These are phyloP conservation scores for Polytrichum formosum DNA, from an alignment of 225 moss, liverwort and hornwort genomes.

Conservation along the genomic window DNA sequence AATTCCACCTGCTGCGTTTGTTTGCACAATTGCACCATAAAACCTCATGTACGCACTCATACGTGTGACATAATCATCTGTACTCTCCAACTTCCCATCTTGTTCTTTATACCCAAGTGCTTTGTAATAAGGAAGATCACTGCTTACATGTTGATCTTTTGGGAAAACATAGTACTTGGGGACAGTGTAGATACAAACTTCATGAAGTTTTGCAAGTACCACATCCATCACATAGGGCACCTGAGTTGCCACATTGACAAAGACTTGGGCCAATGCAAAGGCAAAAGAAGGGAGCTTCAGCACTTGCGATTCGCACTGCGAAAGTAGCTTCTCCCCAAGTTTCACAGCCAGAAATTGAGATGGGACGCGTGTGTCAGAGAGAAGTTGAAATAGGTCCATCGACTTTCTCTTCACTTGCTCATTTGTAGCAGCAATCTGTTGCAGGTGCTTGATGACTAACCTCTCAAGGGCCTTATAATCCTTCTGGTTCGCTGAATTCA, in stretches of 20 bases:
- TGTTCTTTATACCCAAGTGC: conserved; percentile 76
- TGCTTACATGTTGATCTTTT: conserved; percentile 65
- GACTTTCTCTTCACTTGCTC: conserved; percentile 95
- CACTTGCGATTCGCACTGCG: conserved; percentile 83
- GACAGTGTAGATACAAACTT: conserved; percentile 88
- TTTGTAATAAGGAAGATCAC: conserved; percentile 75
- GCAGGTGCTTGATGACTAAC: conserved; percentile 73
- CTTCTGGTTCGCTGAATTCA: conserved; percentile 71
- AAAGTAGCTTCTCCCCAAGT: conserved; percentile 71
- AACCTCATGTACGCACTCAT: conserved; percentile 91
- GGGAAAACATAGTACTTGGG: conserved; percentile 84
- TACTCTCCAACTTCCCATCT: conserved; percentile 80
- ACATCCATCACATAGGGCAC: conserved; percentile 82
- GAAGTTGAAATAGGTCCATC: conserved; percentile 65
- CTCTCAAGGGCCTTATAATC: conserved; percentile 77
- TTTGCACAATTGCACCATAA: conserved; percentile 87
- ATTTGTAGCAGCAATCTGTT: conserved; percentile 90
- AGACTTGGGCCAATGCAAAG: conserved; percentile 84
- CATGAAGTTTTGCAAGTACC: conserved; percentile 82
- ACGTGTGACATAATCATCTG: conserved; percentile 81
- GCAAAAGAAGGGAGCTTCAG: conserved; percentile 80
- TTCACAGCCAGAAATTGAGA: conserved; percentile 71
- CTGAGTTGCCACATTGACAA: conserved; percentile 89
- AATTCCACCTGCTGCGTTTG: conserved; percentile 56
- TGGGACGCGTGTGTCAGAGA: conserved; percentile 56